Evolutionary conservation across 352 stramenopile species (phyloP), one percentile per base, ranked within the genome.

Genomic region (Globisporangium yorkense): DNA sequence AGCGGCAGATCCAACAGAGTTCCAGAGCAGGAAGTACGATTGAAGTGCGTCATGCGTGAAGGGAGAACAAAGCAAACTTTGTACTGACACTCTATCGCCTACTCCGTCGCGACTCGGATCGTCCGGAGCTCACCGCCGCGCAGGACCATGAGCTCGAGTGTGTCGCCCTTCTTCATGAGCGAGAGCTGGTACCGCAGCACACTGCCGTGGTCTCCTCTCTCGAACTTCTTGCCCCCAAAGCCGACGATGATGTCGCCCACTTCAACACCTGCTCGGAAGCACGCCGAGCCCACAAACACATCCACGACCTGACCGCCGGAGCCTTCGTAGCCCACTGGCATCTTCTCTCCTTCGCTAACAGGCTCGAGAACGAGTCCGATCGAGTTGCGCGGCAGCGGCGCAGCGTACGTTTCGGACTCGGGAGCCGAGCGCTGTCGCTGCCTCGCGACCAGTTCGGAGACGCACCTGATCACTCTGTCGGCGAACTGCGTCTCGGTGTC

Each of bases 341-440:
- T 57, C 33, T 64, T 68, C 54, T 64, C 64, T 10, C 56, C 24
- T 24, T 75, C 61, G 2, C 68, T 60, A n/a, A 82, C 66, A 1
- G 72, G 75, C 37, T 85, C 72, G 1, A 82, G 71, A 35, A 82
- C 72, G 45, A 85, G 66, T 9, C 75, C 72, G 54, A 82, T 82
- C 24, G 75, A 76, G 29, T 80, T 82, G 0, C 67, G 55, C 8
- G 75, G 75, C 7, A 65, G 65, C 1, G 74, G 74, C 8, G 71
- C 65, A 7, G 72, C 67, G 29, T 71, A 73, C 18, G 72, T 74
- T 27, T 82, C 72, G 3, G 62, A 59, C 5, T 68, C 53, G 2
- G 71, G 66, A 0, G 60, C 54, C 15, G 65, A 50, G 3, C 70
- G 70, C 50, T 82, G 70, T 24, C 75, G 72, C 40, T 85, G 63